Conservation (phyloP, 129 eudicot genomes). For the Artemisia argyi region DNA sequence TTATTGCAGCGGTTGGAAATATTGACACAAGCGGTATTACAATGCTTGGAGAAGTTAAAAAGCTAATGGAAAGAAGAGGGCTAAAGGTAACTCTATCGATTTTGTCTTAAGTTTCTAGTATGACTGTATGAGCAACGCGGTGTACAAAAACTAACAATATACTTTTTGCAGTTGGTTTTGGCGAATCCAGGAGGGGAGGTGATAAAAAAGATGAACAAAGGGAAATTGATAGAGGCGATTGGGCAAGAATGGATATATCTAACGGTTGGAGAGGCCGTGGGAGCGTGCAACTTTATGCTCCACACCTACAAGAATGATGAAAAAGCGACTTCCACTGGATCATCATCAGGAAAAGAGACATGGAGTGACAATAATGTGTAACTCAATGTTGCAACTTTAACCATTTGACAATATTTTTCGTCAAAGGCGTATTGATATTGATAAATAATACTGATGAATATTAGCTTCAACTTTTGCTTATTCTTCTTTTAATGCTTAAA, state of each 20-base stretch:
- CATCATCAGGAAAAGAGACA: conserved; percentile 31
- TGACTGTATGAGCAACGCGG: not conserved
- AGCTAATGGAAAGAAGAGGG: conserved; percentile 63
- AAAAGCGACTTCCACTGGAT: conserved; percentile 22
- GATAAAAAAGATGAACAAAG: conserved; percentile 80
- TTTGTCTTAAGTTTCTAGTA: not conserved
- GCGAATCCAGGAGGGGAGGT: conserved; percentile 93
- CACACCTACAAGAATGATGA: conserved; percentile 42
- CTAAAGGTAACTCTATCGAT: conserved; percentile 49
- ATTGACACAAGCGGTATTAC: conserved; percentile 91
- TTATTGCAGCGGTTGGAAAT: conserved; percentile 75
- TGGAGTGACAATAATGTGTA: conserved; percentile 58
- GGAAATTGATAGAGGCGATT: conserved; percentile 55
- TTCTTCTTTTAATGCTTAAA: not conserved
- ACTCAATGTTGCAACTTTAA: conserved; percentile 7
- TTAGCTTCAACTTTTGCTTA: conserved; percentile 2
- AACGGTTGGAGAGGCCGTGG: conserved; percentile 88
- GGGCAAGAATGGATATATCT: conserved; percentile 83
- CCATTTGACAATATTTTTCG: conserved; percentile 11
- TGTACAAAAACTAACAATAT: not conserved
- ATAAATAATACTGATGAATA: conserved; percentile 28
- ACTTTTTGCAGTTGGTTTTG: conserved; percentile 53
- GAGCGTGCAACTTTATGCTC: conserved; percentile 79
- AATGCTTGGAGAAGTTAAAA: conserved; percentile 85
- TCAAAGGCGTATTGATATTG: conserved; percentile 18